Conservation (phyloP, 148 eudicot species). For the Vaccinium vitisidaea region DNA sequence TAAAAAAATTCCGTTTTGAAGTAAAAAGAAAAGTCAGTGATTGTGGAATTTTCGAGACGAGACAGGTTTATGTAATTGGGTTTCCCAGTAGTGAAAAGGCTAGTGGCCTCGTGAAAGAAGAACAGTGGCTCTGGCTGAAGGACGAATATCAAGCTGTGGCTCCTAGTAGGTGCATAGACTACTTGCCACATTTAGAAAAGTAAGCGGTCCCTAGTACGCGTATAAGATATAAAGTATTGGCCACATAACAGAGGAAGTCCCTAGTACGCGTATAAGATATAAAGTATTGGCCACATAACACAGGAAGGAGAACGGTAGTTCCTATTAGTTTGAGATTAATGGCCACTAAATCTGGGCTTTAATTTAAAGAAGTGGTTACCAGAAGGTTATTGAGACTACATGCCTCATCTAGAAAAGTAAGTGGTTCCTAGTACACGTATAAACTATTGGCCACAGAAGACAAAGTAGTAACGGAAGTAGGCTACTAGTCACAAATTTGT, state of each 20-base stretch:
- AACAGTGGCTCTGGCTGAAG: neutral
- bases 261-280: no score
- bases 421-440: neutral
- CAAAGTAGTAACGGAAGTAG: neutral
- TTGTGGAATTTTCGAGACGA: neutral
- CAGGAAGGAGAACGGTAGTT: no score
- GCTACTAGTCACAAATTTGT: neutral
- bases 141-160: neutral
- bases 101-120: neutral
- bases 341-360: no score
- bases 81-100: neutral
- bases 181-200: neutral
- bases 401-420: no score
- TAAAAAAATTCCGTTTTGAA: neutral
- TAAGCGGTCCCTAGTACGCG: neutral
- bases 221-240: no score
- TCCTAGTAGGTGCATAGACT: neutral
- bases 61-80: neutral
- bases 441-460: neutral
- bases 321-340: no score
- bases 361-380: no score
- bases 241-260: no score
- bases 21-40: neutral
- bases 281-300: no score
- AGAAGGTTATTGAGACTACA: no score